Percentiles rank a stretch among this genome's conserved stretches.
Evolutionary conservation across 768 basidiomycete genomes (phyloP).

Genomic region (Kwoniella sp.): DNA sequence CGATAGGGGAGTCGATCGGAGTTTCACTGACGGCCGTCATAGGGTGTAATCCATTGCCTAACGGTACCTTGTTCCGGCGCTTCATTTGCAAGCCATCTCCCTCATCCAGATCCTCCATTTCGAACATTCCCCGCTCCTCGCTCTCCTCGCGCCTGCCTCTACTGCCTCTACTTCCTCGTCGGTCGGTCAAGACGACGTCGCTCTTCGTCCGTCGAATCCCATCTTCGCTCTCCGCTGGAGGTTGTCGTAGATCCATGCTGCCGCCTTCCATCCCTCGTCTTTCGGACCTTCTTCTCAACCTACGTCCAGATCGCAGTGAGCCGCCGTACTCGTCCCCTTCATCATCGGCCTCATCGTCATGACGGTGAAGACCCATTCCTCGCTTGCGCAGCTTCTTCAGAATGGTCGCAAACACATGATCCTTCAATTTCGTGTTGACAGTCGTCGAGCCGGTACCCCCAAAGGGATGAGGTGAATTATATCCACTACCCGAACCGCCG

Average conservation of each 20-base stretch:
- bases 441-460: slow-evolving; percentile 89
- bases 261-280: slow-evolving; percentile 7
- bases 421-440: slow-evolving; percentile 90
- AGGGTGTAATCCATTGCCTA: slow-evolving; percentile 21
- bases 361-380: slow-evolving; percentile 23
- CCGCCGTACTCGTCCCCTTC: slow-evolving; percentile 57
- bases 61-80: slow-evolving; percentile 6
- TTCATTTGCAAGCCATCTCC: slow-evolving; percentile 10
- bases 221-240: not conserved
- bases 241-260: slow-evolving; percentile 28
- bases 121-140: slow-evolving; percentile 67
- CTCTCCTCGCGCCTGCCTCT: slow-evolving; percentile 39
- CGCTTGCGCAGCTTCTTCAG: slow-evolving; percentile 61
- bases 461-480: slow-evolving; percentile 58
- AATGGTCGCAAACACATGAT: slow-evolving; percentile 90
- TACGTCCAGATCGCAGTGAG: not conserved
- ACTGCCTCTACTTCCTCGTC: slow-evolving; percentile 5
- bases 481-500: slow-evolving; percentile 22
- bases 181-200: slow-evolving; percentile 46
- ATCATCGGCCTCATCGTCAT: slow-evolving; percentile 54
- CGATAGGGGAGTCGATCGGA: not conserved
- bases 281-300: slow-evolving; percentile 4
- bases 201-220: slow-evolving; percentile 45
- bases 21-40: slow-evolving; percentile 8
- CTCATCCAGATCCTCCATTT: slow-evolving; percentile 62